A percentile compares a stretch with the other conserved stretches of the same genome.
Evolutionary conservation across 306 rosid genomes (phyloP).

Genomic region (Acacia acuminata): DNA sequence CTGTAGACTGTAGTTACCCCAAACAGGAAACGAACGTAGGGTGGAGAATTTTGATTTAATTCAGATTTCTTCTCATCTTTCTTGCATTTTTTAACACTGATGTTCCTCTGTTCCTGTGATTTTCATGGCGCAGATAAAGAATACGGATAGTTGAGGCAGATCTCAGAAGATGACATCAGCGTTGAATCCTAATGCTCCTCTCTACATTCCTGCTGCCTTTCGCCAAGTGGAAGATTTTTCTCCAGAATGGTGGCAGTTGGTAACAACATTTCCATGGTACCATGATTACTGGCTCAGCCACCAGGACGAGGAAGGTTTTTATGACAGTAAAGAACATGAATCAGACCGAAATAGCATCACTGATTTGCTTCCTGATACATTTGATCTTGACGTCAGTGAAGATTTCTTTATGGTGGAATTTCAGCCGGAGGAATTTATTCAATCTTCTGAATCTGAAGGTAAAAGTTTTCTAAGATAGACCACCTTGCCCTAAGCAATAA

Average conservation of each 20-base stretch:
- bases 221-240: constrained; percentile 93
- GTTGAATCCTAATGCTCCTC: constrained; percentile 85
- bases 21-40: background rate
- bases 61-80: background rate
- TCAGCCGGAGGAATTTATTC: constrained; percentile 75
- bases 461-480: background rate
- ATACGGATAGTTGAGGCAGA: constrained; percentile 24
- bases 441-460: constrained; percentile 53
- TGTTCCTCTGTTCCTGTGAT: constrained; percentile 15
- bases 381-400: constrained; percentile 69
- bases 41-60: background rate
- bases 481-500: background rate
- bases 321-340: constrained; percentile 35
- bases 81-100: constrained; percentile 3
- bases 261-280: constrained; percentile 83
- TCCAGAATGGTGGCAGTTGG: constrained; percentile 93
- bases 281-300: constrained; percentile 83
- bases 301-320: constrained; percentile 59
- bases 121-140: constrained; percentile 33
- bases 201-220: constrained; percentile 74
- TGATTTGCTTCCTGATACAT: constrained; percentile 67
- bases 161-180: constrained; percentile 59
- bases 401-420: constrained; percentile 60
- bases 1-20: background rate
- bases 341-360: constrained; percentile 36